A percentile compares a stretch with the other conserved stretches of the same genome.
Evolutionary conservation across 257 asterid genomes (phyloP).

Genomic region (Ballota nigra): DNA sequence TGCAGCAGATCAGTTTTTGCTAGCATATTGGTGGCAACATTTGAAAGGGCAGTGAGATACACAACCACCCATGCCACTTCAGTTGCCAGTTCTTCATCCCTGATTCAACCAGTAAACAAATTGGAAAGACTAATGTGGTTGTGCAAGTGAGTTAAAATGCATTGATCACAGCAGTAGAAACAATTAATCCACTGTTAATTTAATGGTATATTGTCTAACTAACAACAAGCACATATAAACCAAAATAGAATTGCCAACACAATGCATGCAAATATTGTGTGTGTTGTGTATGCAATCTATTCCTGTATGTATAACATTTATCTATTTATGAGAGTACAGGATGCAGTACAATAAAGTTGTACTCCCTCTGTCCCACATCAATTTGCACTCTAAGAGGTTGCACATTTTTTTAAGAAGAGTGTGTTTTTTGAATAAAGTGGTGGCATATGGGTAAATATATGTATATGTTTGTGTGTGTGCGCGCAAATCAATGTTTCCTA

Average conservation of each 20-base stretch:
- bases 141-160: background rate
- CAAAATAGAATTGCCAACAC: conserved; percentile 7
- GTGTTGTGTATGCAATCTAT: background rate
- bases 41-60: conserved; percentile 91
- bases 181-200: background rate
- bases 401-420: too few relatives aligned
- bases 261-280: background rate
- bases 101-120: conserved; percentile 33
- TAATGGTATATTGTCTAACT: background rate
- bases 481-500: too few relatives aligned
- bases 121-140: conserved; percentile 14
- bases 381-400: too few relatives aligned
- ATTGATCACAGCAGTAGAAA: background rate
- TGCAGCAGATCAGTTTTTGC: conserved; percentile 67
- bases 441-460: too few relatives aligned
- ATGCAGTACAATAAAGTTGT: background rate
- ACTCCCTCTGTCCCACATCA: too few relatives aligned
- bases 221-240: background rate
- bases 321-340: background rate
- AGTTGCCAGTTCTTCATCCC: conserved; percentile 92
- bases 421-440: too few relatives aligned
- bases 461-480: too few relatives aligned
- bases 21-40: conserved; percentile 68
- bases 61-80: conserved; percentile 99
- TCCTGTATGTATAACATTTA: background rate